phyloP scores from a whole-genome alignment of 768 basidiomycete genomes.

The Trametes punicea region DNA sequence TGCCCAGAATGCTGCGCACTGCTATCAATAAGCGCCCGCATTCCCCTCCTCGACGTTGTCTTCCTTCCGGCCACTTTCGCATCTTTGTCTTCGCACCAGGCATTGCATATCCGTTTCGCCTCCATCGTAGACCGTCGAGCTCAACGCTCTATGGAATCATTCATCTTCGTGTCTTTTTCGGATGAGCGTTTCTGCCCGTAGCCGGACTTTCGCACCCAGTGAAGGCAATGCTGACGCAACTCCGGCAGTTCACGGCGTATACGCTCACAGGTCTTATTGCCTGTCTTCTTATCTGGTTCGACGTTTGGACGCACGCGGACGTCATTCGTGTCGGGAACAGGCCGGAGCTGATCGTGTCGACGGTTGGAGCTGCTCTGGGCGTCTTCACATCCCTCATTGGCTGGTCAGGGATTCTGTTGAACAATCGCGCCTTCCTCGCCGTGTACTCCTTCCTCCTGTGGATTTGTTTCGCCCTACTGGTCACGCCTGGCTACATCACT shows the following conservation, averaged over 20 bases:
- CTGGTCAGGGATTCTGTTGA: conserved; percentile 77
- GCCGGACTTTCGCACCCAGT: not conserved
- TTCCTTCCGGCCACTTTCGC: not conserved
- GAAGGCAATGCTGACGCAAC: not conserved
- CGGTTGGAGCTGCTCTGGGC: conserved; percentile 56
- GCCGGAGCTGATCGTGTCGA: conserved; percentile 67
- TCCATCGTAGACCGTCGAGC: too few species aligned
- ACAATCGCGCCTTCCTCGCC: conserved; percentile 80
- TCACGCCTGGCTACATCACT: conserved; percentile 74
- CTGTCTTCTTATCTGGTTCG: conserved; percentile 73
- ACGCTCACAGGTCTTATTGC: conserved; percentile 59
- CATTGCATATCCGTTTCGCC: too few species aligned
- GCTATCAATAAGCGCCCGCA: too few species aligned
- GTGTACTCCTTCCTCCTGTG: conserved; percentile 70
- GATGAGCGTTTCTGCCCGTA: too few species aligned
- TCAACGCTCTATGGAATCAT: not conserved
- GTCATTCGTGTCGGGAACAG: conserved; percentile 69
- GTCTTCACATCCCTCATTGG: conserved; percentile 68
- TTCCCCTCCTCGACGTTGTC: not conserved
- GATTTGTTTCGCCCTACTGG: conserved; percentile 67
- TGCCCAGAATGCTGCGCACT: not conserved
- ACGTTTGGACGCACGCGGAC: conserved; percentile 66
- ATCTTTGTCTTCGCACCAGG: not conserved
- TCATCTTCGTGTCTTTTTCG: too few species aligned
- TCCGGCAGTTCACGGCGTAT: conserved; percentile 52